Evolutionary conservation across 1,284 basidiomycete genomes (phyloP).

Genomic region (Exobasidium rhododendri): DNA sequence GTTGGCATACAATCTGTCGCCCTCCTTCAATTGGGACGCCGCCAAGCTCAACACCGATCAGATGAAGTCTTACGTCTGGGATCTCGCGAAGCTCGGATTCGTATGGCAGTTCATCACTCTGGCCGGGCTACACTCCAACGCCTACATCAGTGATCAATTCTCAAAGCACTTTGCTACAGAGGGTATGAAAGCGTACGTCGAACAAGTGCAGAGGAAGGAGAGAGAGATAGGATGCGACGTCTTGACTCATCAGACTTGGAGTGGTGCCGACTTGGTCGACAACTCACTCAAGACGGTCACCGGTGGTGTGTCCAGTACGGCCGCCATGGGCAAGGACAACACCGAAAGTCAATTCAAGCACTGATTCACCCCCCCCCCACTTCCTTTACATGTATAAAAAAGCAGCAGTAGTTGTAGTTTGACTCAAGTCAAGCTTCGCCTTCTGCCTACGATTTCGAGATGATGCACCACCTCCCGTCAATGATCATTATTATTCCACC

Average conservation of each 20-base stretch:
- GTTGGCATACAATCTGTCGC: conserved; percentile 55
- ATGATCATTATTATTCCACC: no score
- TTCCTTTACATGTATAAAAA: neutral
- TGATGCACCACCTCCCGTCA: neutral
- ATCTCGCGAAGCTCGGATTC: conserved; percentile 87
- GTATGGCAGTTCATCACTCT: conserved; percentile 99
- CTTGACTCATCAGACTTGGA: conserved; percentile 67
- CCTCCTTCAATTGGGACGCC: conserved; percentile 63
- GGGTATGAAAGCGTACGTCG: conserved; percentile 65
- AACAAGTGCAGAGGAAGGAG: conserved; percentile 60
- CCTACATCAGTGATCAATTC: conserved; percentile 91
- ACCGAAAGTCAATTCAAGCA: conserved; percentile 78
- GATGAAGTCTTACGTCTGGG: conserved; percentile 89
- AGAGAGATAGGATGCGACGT: conserved; percentile 57
- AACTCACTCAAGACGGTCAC: conserved; percentile 88
- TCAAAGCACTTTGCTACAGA: conserved; percentile 79
- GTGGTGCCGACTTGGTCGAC: conserved; percentile 88
- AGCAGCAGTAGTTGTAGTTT: no score
- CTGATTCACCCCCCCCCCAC: no score
- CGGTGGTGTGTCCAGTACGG: conserved; percentile 85
- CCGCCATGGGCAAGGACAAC: conserved; percentile 90
- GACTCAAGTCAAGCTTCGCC: no score
- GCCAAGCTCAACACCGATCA: conserved; percentile 80
- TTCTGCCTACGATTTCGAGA: no score
- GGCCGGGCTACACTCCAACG: conserved; percentile 92